Conservation (phyloP, 495 filamentous ascomycete species). For the Cudoniella acicularis region DNA sequence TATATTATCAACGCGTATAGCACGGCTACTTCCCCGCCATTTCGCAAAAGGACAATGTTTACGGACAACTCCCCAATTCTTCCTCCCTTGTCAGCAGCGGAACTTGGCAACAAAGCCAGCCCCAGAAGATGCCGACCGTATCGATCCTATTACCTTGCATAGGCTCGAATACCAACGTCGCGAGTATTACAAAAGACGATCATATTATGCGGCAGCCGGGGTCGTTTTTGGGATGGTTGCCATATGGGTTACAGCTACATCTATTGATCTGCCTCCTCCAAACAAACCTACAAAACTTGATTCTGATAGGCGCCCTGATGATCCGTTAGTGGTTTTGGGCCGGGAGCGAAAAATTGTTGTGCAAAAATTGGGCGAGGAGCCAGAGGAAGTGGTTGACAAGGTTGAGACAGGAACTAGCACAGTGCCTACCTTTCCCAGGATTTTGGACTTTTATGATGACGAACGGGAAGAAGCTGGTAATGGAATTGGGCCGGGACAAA, state of each 20-base stretch:
- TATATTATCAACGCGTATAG: slow-evolving; percentile 1
- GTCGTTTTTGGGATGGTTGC: slow-evolving; percentile 43
- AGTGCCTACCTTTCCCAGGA: slow-evolving; percentile 76
- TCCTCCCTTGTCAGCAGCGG: neutral
- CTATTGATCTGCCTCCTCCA: slow-evolving; percentile 29
- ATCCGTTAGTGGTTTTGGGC: slow-evolving; percentile 41
- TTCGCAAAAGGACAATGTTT: slow-evolving; percentile 2
- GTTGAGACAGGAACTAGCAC: slow-evolving; percentile 79
- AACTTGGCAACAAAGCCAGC: slow-evolving; percentile 5
- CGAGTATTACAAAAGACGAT: slow-evolving; percentile 43
- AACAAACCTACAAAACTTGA: slow-evolving; percentile 32
- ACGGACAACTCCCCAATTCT: neutral
- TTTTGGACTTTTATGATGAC: slow-evolving; percentile 50
- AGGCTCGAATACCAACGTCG: slow-evolving; percentile 35
- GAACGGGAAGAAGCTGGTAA: slow-evolving; percentile 9
- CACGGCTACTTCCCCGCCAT: slow-evolving; percentile 2
- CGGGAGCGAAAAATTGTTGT: slow-evolving; percentile 52
- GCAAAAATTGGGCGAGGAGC: slow-evolving; percentile 36
- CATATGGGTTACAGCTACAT: slow-evolving; percentile 42
- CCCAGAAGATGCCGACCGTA: slow-evolving; percentile 28
- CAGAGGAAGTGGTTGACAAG: slow-evolving; percentile 52
- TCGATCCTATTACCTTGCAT: slow-evolving; percentile 43
- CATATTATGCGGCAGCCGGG: slow-evolving; percentile 44
- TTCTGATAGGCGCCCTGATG: slow-evolving; percentile 33
- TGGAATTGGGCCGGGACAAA: slow-evolving; percentile 20